Evolutionary conservation across 768 basidiomycete species (phyloP).

Genomic region (Tremella yokohamensis): DNA sequence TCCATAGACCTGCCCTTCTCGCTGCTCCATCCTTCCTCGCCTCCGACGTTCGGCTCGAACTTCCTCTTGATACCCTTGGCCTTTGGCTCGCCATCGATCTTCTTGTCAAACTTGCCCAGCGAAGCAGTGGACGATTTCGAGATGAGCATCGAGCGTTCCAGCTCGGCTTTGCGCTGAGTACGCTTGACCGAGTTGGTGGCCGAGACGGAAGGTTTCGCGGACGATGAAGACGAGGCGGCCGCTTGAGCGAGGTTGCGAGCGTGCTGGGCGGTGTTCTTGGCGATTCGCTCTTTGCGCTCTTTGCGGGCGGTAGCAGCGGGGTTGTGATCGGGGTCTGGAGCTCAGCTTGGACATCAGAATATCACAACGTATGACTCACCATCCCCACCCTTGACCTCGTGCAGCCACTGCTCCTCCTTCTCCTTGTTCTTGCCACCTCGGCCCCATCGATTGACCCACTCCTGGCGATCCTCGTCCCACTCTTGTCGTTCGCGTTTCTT

Average conservation of each 20-base stretch:
- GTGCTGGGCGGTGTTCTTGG: conserved; percentile 79
- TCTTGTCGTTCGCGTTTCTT: conserved; percentile 69
- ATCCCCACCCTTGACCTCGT: conserved; percentile 81
- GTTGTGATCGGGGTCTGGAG: conserved; percentile 70
- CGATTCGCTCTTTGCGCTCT: conserved; percentile 73
- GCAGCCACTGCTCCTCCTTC: conserved; percentile 80
- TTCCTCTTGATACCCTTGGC: conserved; percentile 82
- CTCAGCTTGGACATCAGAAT: not conserved
- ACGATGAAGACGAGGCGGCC: conserved; percentile 36
- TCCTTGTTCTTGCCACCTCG: conserved; percentile 78
- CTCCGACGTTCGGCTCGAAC: conserved; percentile 79
- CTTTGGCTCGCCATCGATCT: conserved; percentile 87
- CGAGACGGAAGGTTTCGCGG: conserved; percentile 12
- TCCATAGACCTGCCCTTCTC: conserved; percentile 74
- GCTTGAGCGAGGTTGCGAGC: conserved; percentile 68
- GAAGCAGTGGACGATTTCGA: conserved; percentile 84
- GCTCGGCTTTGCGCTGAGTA: conserved; percentile 62
- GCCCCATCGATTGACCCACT: conserved; percentile 90
- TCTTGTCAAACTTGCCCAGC: conserved; percentile 86
- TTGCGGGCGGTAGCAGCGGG: conserved; percentile 70
- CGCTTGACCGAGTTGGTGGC: conserved; percentile 11
- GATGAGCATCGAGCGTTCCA: conserved; percentile 71
- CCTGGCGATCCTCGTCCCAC: conserved; percentile 93
- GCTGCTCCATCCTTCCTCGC: conserved; percentile 52
- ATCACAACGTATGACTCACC: conserved; percentile 55